A percentile compares a stretch with the other conserved stretches of the same genome.
Conservation (phyloP, 108 stramenopile genomes). For the Pseudonitzschia delicatissima region DNA sequence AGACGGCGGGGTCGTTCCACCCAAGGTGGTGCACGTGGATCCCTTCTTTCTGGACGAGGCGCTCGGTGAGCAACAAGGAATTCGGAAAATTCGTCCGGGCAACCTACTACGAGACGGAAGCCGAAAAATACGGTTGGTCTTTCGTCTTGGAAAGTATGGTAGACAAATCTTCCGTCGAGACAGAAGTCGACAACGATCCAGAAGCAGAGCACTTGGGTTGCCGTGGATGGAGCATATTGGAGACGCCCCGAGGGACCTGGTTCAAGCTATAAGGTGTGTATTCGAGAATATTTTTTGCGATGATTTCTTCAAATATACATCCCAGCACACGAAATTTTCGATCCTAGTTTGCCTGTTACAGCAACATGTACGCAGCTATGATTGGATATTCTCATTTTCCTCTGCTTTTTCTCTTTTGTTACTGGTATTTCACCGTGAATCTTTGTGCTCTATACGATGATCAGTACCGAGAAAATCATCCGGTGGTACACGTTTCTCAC, state of each 20-base stretch:
- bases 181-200: slow-evolving; percentile 67
- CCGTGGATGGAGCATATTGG: slow-evolving; percentile 91
- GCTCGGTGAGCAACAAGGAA: slow-evolving; percentile 81
- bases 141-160: slow-evolving; percentile 86
- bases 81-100: slow-evolving; percentile 89
- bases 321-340: too few species aligned
- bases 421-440: background rate
- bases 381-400: too few species aligned
- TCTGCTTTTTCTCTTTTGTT: background rate
- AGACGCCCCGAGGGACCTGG: slow-evolving; percentile 88
- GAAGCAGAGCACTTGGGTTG: slow-evolving; percentile 88
- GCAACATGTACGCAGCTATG: too few species aligned
- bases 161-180: slow-evolving; percentile 37
- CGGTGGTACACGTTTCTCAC: slow-evolving; percentile 90
- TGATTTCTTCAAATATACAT: too few species aligned
- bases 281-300: too few species aligned
- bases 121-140: slow-evolving; percentile 92
- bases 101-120: slow-evolving; percentile 91
- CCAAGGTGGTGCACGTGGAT: slow-evolving; percentile 74
- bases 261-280: slow-evolving; percentile 52
- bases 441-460: background rate
- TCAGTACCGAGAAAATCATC: slow-evolving; percentile 76
- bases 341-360: too few species aligned
- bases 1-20: slow-evolving; percentile 78
- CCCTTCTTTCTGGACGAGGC: slow-evolving; percentile 82